These are phyloP conservation scores for Rhodotorula sp. DNA, from an alignment of 1,284 basidiomycete genomes.

Conservation along the genomic window DNA sequence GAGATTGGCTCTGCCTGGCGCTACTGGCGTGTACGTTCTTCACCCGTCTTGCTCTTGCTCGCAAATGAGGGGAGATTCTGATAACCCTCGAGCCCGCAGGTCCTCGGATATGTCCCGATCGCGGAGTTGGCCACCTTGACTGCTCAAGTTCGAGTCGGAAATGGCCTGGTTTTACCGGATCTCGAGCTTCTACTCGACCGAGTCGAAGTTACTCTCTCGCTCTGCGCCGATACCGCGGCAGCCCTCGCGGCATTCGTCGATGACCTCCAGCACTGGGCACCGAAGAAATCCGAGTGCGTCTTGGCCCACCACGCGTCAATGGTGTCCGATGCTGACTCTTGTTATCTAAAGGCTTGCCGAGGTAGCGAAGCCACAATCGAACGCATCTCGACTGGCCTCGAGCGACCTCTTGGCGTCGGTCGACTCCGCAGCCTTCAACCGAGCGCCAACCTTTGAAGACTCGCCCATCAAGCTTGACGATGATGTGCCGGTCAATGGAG, in stretches of 20 bases:
- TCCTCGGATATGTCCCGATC: constrained; percentile 26
- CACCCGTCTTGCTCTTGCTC: too few species aligned
- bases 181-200: constrained; percentile 28
- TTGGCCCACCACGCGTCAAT: too few species aligned
- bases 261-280: constrained; percentile 41
- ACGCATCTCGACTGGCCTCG: not conserved
- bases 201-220: constrained; percentile 45
- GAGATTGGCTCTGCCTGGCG: not conserved
- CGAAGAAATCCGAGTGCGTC: not conserved
- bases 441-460: constrained; percentile 62
- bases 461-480: constrained; percentile 86
- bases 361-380: not conserved
- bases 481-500: constrained; percentile 82
- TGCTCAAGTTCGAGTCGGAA: constrained; percentile 16
- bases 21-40: not conserved
- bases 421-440: constrained; percentile 78
- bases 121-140: not conserved
- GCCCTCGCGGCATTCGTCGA: constrained; percentile 47
- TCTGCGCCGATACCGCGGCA: constrained; percentile 53
- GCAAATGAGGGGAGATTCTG: too few species aligned
- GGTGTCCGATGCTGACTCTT: not conserved
- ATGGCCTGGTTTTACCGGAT: constrained; percentile 28
- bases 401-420: constrained; percentile 59
- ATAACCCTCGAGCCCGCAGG: not conserved
- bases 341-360: not conserved